These are phyloP conservation scores for Tylopilus sp. DNA, from an alignment of 1,284 basidiomycete genomes.

Conservation along the genomic window DNA sequence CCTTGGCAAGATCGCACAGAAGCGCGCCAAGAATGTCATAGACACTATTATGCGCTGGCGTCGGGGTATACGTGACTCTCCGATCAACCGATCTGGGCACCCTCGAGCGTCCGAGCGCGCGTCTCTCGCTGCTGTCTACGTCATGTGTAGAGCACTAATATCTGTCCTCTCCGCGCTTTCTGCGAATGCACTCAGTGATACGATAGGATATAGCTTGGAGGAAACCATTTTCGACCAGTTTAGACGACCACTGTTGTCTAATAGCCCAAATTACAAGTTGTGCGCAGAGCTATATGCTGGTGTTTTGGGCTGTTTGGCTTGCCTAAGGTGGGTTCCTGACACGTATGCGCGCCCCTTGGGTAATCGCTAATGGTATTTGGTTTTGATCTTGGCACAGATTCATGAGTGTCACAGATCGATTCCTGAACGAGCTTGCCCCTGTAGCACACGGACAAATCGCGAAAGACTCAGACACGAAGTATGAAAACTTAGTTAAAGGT, in stretches of 20 bases:
- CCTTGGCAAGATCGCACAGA: slow-evolving; percentile 82
- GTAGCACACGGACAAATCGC: slow-evolving; percentile 67
- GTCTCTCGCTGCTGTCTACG: slow-evolving; percentile 77
- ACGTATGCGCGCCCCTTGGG: background rate
- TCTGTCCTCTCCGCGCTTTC: slow-evolving; percentile 70
- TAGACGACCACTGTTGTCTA: slow-evolving; percentile 57
- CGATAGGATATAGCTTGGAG: slow-evolving; percentile 75
- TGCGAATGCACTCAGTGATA: slow-evolving; percentile 74
- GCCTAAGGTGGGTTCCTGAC: slow-evolving; percentile 52
- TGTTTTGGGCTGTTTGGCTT: slow-evolving; percentile 80
- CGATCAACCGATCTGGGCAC: slow-evolving; percentile 44
- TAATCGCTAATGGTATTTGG: background rate
- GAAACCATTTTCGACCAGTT: slow-evolving; percentile 87
- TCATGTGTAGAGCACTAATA: slow-evolving; percentile 83
- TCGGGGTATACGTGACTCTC: slow-evolving; percentile 67
- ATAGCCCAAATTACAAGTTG: slow-evolving; percentile 70
- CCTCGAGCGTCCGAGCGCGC: slow-evolving; percentile 61
- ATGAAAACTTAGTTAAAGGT: slow-evolving; percentile 79
- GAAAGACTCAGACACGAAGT: slow-evolving; percentile 76
- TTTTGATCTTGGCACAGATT: slow-evolving; percentile 49
- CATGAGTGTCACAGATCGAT: slow-evolving; percentile 83
- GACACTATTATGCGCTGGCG: slow-evolving; percentile 90
- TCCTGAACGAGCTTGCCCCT: slow-evolving; percentile 74
- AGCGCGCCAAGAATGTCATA: slow-evolving; percentile 80
- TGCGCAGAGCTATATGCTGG: slow-evolving; percentile 81